These are phyloP conservation scores for Glycine tomentella DNA, from an alignment of 306 rosid genomes.

Conservation along the genomic window DNA sequence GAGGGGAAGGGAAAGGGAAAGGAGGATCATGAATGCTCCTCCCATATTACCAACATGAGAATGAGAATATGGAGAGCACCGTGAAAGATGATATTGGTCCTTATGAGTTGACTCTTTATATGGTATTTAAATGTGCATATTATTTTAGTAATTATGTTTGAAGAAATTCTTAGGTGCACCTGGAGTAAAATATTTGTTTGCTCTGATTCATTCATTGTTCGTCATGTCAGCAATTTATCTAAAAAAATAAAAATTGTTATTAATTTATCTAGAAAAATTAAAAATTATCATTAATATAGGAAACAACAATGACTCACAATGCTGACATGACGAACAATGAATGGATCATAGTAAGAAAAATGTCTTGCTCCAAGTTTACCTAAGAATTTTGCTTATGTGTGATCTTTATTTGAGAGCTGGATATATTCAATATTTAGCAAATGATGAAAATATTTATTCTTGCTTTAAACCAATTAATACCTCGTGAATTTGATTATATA, in stretches of 20 bases:
- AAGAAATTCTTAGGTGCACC: too few species aligned
- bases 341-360: too few species aligned
- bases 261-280: too few species aligned
- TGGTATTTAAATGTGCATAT: slow-evolving; percentile 14
- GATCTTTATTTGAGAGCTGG: not conserved
- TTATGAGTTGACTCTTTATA: slow-evolving; percentile 41
- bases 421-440: not conserved
- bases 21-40: slow-evolving; percentile 40
- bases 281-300: too few species aligned
- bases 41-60: slow-evolving; percentile 49
- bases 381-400: too few species aligned
- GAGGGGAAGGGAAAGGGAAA: slow-evolving; percentile 46
- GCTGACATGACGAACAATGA: too few species aligned
- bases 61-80: slow-evolving; percentile 16
- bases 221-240: too few species aligned
- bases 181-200: too few species aligned
- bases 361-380: too few species aligned
- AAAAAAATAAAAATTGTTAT: too few species aligned
- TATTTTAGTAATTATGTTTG: not conserved
- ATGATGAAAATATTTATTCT: not conserved
- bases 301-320: too few species aligned
- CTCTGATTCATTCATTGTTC: too few species aligned
- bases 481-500: not conserved
- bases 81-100: not conserved
- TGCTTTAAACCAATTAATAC: not conserved